Percentiles rank a stretch among this genome's conserved stretches.
phyloP scores from a whole-genome alignment of 192 early-diverging fungal genomes.

The Podila clonocystis region DNA sequence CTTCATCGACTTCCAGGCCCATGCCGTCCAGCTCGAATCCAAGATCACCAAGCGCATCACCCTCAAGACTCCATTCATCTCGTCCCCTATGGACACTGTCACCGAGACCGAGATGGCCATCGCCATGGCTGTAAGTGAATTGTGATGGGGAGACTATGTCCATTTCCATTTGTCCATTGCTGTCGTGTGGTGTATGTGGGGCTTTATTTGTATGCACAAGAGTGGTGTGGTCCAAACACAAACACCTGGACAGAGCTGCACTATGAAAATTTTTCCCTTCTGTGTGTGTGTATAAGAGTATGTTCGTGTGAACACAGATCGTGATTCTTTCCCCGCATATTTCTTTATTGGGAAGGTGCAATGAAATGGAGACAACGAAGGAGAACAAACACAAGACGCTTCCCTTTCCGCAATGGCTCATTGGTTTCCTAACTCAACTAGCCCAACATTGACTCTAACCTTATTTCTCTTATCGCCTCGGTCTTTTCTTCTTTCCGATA shows the following conservation, averaged over 20 bases:
- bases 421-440: neutral
- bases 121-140: conserved; percentile 86
- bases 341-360: conserved; percentile 36
- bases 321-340: conserved; percentile 47
- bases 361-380: neutral
- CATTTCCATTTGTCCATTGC: neutral
- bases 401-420: conserved; percentile 6
- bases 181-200: neutral
- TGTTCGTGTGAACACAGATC: neutral
- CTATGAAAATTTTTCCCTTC: neutral
- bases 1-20: conserved; percentile 92
- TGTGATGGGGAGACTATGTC: conserved; percentile 1
- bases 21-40: conserved; percentile 80
- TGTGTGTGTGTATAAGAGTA: neutral
- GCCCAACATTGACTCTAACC: conserved; percentile 17
- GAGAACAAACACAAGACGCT: conserved; percentile 1
- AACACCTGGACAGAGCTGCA: neutral
- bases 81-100: conserved; percentile 99
- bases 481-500: conserved; percentile 19
- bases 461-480: conserved; percentile 6
- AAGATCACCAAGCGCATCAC: conserved; percentile 90
- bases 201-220: neutral
- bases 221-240: conserved; percentile 1
- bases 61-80: conserved; percentile 94
- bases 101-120: conserved; percentile 99